Evolutionary conservation across 345 rosid genomes (phyloP), one percentile per base, ranked within the genome.

Genomic region (Hypericum perforatum): DNA sequence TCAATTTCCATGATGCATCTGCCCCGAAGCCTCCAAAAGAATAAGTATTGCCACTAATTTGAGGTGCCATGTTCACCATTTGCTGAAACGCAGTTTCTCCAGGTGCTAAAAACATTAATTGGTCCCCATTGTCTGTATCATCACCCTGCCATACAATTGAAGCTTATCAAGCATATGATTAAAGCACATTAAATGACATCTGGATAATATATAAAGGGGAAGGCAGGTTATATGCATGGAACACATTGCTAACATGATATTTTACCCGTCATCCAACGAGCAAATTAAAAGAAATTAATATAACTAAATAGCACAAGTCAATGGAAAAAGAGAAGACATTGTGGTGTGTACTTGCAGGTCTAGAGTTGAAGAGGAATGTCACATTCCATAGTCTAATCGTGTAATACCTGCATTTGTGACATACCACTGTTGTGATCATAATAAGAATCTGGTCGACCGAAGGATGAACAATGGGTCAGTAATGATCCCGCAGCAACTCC

Each of bases 401-500:
- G 32, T 22, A 37, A 62, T 82, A 92, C 98, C 98, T 87, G 86
- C 63, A 70, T 69, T 39, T 74, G 59, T 43, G 80, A 64, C 48
- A 71, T 50, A 39, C 74, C 57, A 59, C 72, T 77, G 70, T 79
- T 71, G 60, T 74, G 76, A 49, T 61, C 67, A 63, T 68, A 79
- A 77, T 63, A 85, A 6, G 95, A 67, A 8, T 83, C 59, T 45
- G 79, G 71, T 64, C 75, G 82, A 45, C 72, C 78, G 49, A 76
- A 74, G 57, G 96, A 70, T 61, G 74, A 79, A 76, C 79, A 82
- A 15, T 74, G 81, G 44, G 72, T 74, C 53, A 81, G 80, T 61
- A 85, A 76, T 61, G 98, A 72, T 46, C 78, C 91, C 52, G 81
- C 58, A 57, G 81, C 12, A 60, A 64, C 80, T 76, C 84, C 88